Conservation (phyloP, 331 rosid species). For the Telfairia occidentalis region DNA sequence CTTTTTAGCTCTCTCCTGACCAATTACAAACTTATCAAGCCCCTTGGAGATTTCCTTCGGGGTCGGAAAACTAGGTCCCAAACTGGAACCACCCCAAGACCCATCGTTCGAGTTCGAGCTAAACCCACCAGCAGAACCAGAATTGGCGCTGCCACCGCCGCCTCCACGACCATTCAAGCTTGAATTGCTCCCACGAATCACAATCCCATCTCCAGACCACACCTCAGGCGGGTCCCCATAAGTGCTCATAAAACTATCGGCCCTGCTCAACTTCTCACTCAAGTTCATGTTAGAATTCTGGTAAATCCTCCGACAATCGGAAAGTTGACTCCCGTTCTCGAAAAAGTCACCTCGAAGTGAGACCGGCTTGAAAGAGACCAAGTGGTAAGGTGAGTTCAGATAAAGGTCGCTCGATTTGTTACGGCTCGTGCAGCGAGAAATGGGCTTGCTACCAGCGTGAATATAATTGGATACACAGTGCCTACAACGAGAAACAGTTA, state of each 20-base stretch:
- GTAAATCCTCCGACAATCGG: slow-evolving; percentile 11
- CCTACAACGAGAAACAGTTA: slow-evolving; percentile 41
- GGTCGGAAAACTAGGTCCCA: slow-evolving; percentile 68
- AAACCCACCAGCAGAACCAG: slow-evolving; percentile 48
- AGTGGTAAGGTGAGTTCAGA: slow-evolving; percentile 42
- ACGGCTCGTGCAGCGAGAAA: slow-evolving; percentile 31
- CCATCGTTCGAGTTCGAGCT: slow-evolving; percentile 51
- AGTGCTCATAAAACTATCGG: slow-evolving; percentile 23
- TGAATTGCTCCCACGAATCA: slow-evolving; percentile 40
- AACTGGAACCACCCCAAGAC: slow-evolving; percentile 77
- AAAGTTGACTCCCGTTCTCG: slow-evolving; percentile 21
- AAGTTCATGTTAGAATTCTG: slow-evolving; percentile 16
- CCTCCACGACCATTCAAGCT: slow-evolving; percentile 40
- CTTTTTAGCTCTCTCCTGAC: slow-evolving; percentile 91
- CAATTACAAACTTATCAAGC: slow-evolving; percentile 89
- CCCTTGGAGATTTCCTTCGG: slow-evolving; percentile 88
- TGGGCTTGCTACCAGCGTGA: slow-evolving; percentile 32
- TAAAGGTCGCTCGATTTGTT: slow-evolving; percentile 29
- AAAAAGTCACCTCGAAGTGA: slow-evolving; percentile 46
- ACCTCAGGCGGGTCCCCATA: slow-evolving; percentile 84
- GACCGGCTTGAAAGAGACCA: slow-evolving; percentile 64
- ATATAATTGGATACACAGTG: slow-evolving; percentile 36
- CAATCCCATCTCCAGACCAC: slow-evolving; percentile 89
- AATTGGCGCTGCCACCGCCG: slow-evolving; percentile 38
- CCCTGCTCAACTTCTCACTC: slow-evolving; percentile 18